Base-by-base conservation (phyloP, 2,329 filamentous ascomycete genomes). In the Lasiodiplodia hormozganensis region DNA sequence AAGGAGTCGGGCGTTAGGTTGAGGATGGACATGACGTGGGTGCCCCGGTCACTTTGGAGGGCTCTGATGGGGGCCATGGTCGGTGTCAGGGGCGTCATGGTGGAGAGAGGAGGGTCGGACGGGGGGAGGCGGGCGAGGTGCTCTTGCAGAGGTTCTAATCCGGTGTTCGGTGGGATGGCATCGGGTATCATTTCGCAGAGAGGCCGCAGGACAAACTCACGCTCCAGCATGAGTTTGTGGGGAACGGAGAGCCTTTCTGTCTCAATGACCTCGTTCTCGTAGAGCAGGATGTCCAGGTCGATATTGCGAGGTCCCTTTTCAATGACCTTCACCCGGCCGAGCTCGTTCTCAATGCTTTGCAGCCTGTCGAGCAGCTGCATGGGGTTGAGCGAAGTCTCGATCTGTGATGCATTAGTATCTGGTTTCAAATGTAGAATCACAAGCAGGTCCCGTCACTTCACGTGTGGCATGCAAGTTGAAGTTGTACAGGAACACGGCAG, bases 1-100 rank as follows among this genome's bases (percentile, higher is more conserved):
- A 99, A 99, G 11, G 95, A 98, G 81, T 99, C 95, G 0, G 95
- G 95, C 0, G 96, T 98, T 65, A 97, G 83, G 80, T 99, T 99
- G 56, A 98, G 85, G 71, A 99, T 97, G 67, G 92, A 92, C 96
- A 99, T 99, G 72, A 97, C 82, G 56, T 89, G 88, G 0, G 95
- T 97, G 65, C 82, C 62, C 36, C 76, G 73, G 6, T 69, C 28
- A 14, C 70, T 57, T n/a, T 73, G 71, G n/a, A 72, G 70, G 8
- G 76, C 70, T 16, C 73, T 73, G 21, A 79, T 74, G 7, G 73
- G 74, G 1, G 74, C 72, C 2, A 76, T 68, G 12, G 56, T 21
- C 16, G 83, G 80, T 1, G 75, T 71, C 18, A 83, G 72, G 21
- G 79, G 77, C 10, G 78, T 80, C 23, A 82, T 69, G 25, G 82